Base-by-base conservation (phyloP, 345 rosid species). In the Ceriops tagal region DNA sequence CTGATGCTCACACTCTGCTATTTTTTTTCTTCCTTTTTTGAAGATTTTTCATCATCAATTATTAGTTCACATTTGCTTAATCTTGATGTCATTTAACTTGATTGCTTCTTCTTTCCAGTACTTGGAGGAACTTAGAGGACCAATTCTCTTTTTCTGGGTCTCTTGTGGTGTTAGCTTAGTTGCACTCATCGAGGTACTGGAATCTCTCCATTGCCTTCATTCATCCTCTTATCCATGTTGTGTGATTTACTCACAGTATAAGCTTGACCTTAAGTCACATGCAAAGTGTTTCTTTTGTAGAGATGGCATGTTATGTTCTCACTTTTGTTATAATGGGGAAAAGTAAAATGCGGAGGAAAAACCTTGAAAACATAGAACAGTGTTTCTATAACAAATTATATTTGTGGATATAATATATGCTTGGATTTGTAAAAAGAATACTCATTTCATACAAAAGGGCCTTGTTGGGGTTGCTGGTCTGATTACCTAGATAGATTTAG, bases 141-240 rank as follows among this genome's bases (percentile, higher is more conserved):
- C 96, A 11, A 87, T 93, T 79, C 84, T 93, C 53, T 93, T 88
- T 76, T 82, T 69, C 80, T 93, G 98, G 98, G 87, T 88, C 80
- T 83, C 84, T 31, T 89, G 95, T 75, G 90, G 89, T 77, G 92
- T 93, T 71, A 93, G 90, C 78, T 82, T 93, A 72, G 84, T 75
- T 84, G 91, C 96, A 63, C 91, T 93, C 70, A 83, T 89, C 61
- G 95, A 93, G 97, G 98, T 93, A 89, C 67, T 63, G n/a, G 52
- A 39, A 60, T 32, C 46, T 56, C 46, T 34, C 64, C 21, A 26
- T 76, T 66, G 46, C 59, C 39, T 37, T 35, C 37, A 64, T 61
- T 26, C 34, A 56, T 61, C 21, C 34, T 60, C 21, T 21, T 56
- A 53, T 70, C 51, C 31, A n/a, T 68, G 28, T 57, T 64, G 35